These are phyloP conservation scores for Trichoderma cornu-damae DNA, from an alignment of 2,329 filamentous ascomycete genomes.

Conservation along the genomic window DNA sequence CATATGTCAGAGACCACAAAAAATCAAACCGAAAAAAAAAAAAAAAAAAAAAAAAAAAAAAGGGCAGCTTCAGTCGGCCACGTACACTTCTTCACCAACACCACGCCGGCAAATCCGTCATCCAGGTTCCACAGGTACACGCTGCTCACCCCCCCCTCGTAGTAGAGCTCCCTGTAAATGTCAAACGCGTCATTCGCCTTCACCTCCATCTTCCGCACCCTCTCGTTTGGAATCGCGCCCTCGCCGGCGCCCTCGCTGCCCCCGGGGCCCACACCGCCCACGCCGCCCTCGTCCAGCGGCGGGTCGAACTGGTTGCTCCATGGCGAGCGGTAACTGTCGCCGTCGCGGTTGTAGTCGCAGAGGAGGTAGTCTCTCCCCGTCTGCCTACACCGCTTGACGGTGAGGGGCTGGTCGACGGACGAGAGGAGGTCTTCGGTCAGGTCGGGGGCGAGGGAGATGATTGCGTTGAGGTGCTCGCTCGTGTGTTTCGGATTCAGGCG, in stretches of 20 bases:
- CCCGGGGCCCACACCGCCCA: slow-evolving; percentile 47
- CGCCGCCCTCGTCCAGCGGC: slow-evolving; percentile 63
- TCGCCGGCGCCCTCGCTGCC: slow-evolving; percentile 63
- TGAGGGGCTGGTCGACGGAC: slow-evolving; percentile 92
- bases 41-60: neutral
- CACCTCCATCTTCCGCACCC: slow-evolving; percentile 89
- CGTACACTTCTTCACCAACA: slow-evolving; percentile 88
- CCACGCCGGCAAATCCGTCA: slow-evolving; percentile 94
- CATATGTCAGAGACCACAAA: neutral
- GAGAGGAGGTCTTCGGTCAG: slow-evolving; percentile 97
- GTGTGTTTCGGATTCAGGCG: slow-evolving; percentile 95
- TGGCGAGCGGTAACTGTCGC: slow-evolving; percentile 94
- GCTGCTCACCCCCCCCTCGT: slow-evolving; percentile 90
- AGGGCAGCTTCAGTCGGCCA: slow-evolving; percentile 20
- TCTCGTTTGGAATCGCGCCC: slow-evolving; percentile 81
- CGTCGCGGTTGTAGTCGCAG: slow-evolving; percentile 99
- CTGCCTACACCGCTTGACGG: slow-evolving; percentile 77
- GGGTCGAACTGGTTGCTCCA: slow-evolving; percentile 99
- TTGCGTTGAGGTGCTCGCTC: slow-evolving; percentile 76
- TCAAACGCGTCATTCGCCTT: slow-evolving; percentile 95
- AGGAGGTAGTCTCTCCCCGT: slow-evolving; percentile 93
- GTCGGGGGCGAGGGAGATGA: slow-evolving; percentile 82
- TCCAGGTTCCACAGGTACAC: slow-evolving; percentile 99
- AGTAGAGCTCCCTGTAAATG: slow-evolving; percentile 93
- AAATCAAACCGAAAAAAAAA: neutral